These are phyloP conservation scores for Neurospora sp. DNA, from an alignment of 2,329 filamentous ascomycete species.

Conservation along the genomic window DNA sequence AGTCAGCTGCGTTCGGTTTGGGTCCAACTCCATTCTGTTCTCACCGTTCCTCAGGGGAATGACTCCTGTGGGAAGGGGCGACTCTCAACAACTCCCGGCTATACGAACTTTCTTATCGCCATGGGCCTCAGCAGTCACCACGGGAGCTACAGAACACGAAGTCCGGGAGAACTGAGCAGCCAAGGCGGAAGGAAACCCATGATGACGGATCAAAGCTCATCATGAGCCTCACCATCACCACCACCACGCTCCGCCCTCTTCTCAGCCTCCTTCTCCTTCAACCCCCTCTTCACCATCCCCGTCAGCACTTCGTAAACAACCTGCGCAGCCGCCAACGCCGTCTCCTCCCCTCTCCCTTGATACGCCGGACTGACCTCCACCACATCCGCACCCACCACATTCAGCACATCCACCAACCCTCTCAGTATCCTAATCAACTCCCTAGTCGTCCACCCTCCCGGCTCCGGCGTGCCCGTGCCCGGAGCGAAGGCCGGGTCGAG, in stretches of 20 bases:
- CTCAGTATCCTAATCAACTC: constrained; percentile 78
- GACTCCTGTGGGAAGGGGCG: not conserved
- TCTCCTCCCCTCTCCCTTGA: constrained; percentile 70
- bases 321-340: constrained; percentile 73
- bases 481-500: constrained; percentile 27
- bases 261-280: constrained; percentile 26
- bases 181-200: not conserved
- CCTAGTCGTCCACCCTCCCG: constrained; percentile 82
- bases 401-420: constrained; percentile 64
- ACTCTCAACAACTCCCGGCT: not conserved
- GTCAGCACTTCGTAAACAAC: constrained; percentile 80
- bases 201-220: constrained; percentile 27
- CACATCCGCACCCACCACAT: constrained; percentile 77
- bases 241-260: not conserved
- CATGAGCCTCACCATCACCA: constrained; percentile 14
- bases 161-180: not conserved
- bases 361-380: constrained; percentile 85
- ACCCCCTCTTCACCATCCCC: constrained; percentile 46
- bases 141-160: not conserved
- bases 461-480: constrained; percentile 73
- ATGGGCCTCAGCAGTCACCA: not conserved
- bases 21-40: not conserved
- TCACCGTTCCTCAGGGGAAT: not conserved
- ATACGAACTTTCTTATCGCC: not conserved
- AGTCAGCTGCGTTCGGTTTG: not conserved